These are phyloP conservation scores for Gypsophila paniculata DNA, from an alignment of 179 eudicot genomes.

Conservation along the genomic window DNA sequence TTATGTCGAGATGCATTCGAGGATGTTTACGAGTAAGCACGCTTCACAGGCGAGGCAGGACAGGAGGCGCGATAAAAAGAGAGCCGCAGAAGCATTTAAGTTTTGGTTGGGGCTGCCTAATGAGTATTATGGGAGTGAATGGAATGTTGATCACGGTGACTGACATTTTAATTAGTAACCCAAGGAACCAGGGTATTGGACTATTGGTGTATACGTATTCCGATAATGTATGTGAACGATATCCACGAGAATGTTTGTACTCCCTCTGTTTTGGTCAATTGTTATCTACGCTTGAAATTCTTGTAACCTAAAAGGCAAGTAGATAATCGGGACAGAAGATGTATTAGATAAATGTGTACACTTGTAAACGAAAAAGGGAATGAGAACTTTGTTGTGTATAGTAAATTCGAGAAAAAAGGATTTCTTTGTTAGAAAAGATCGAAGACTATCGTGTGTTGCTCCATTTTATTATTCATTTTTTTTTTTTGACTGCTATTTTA, in stretches of 20 bases:
- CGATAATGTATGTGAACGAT: constrained; percentile 6
- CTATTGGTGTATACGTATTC: background rate
- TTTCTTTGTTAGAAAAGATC: too few species aligned
- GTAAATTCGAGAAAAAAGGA: background rate
- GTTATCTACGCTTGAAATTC: too few species aligned
- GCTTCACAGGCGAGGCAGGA: constrained; percentile 94
- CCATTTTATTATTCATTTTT: too few species aligned
- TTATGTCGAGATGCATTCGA: constrained; percentile 97
- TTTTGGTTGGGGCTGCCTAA: constrained; percentile 97
- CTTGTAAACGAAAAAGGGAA: constrained; percentile 1
- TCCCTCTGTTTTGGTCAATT: too few species aligned
- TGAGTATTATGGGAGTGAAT: constrained; percentile 77
- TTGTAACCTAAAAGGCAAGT: too few species aligned
- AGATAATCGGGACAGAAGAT: too few species aligned
- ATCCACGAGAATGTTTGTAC: background rate
- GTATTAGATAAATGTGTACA: background rate
- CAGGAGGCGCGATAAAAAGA: constrained; percentile 71
- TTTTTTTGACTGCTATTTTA: too few species aligned
- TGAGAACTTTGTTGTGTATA: background rate
- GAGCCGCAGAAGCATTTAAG: constrained; percentile 98
- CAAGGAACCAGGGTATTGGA: constrained; percentile 2
- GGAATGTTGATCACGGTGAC: constrained; percentile 51
- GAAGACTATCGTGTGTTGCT: too few species aligned
- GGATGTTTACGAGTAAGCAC: constrained; percentile 97
- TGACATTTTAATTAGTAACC: constrained; percentile 30